Evolutionary conservation across 768 basidiomycete species (phyloP).

Genomic region (Auriscalpium orientale): DNA sequence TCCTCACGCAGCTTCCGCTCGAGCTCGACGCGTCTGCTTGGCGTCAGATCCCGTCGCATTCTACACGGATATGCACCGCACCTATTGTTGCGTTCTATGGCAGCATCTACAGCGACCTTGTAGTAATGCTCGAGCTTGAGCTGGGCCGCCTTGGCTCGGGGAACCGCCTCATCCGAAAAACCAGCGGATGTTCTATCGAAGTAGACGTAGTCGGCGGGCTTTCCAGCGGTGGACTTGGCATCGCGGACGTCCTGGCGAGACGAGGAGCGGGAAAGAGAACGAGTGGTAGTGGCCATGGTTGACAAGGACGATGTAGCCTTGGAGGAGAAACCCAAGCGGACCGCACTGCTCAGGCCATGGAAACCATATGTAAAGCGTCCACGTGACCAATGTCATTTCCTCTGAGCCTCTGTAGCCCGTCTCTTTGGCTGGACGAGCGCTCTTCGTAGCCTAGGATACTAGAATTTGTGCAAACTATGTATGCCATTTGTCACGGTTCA

Average conservation of each 20-base stretch:
- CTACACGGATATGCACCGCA: conserved; percentile 24
- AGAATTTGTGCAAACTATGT: too few relatives aligned
- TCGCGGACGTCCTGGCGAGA: conserved; percentile 14
- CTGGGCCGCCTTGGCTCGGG: conserved; percentile 85
- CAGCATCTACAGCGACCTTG: conserved; percentile 92
- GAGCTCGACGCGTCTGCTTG: conserved; percentile 72
- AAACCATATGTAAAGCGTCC: too few relatives aligned
- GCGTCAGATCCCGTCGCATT: neutral
- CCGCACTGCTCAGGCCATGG: too few relatives aligned
- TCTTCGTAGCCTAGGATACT: too few relatives aligned
- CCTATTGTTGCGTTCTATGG: conserved; percentile 91
- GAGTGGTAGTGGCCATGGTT: conserved; percentile 7
- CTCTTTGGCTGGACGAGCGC: too few relatives aligned
- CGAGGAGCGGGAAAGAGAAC: conserved; percentile 12
- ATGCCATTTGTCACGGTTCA: too few relatives aligned
- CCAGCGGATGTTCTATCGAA: conserved; percentile 75
- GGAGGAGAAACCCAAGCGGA: too few relatives aligned
- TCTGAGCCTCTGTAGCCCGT: too few relatives aligned
- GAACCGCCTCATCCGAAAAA: conserved; percentile 75
- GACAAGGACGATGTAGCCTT: neutral
- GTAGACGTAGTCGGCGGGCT: conserved; percentile 79
- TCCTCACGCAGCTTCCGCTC: conserved; percentile 75
- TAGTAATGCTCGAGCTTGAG: conserved; percentile 96
- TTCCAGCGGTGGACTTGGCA: conserved; percentile 20
- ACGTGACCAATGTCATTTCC: too few relatives aligned